Conservation (phyloP, 2,329 filamentous ascomycete species). For the Cladophialophora immunda region DNA sequence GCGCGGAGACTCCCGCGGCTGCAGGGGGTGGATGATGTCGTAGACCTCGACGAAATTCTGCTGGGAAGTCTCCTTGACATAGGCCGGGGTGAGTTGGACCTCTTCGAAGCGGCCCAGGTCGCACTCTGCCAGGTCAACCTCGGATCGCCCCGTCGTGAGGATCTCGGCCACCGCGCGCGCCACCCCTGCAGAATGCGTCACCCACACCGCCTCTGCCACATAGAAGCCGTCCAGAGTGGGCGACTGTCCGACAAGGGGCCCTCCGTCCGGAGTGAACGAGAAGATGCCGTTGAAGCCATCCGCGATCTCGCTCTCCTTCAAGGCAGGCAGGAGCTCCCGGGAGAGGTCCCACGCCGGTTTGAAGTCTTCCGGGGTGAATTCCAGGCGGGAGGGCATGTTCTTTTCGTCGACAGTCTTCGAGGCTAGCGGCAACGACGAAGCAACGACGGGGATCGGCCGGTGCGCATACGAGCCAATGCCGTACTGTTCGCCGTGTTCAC, state of each 20-base stretch:
- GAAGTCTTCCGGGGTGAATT: constrained; percentile 69
- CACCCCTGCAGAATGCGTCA: constrained; percentile 71
- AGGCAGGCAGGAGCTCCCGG: constrained; percentile 62
- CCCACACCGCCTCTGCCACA: constrained; percentile 72
- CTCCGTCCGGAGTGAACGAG: constrained; percentile 72
- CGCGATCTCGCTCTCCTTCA: constrained; percentile 61
- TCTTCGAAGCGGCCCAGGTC: constrained; percentile 69
- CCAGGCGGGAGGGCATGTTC: constrained; percentile 70
- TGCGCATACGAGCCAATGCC: constrained; percentile 73
- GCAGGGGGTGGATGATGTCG: constrained; percentile 69
- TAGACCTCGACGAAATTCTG: constrained; percentile 72
- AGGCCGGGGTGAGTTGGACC: constrained; percentile 64
- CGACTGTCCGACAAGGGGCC: constrained; percentile 66
- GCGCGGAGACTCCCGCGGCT: constrained; percentile 65
- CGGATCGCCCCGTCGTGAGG: constrained; percentile 64
- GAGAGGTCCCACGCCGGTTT: constrained; percentile 67
- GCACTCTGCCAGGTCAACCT: constrained; percentile 66
- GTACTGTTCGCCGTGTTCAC: constrained; percentile 69
- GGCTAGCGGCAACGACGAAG: constrained; percentile 63
- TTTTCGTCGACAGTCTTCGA: constrained; percentile 64
- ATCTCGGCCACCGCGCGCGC: constrained; percentile 68
- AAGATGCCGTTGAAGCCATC: constrained; percentile 73
- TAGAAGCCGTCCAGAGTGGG: constrained; percentile 69
- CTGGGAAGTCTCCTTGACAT: constrained; percentile 66
- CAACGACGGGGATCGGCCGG: constrained; percentile 67